These are phyloP conservation scores for Penicillium brasilianum DNA, from an alignment of 2,329 filamentous ascomycete genomes.

Conservation along the genomic window DNA sequence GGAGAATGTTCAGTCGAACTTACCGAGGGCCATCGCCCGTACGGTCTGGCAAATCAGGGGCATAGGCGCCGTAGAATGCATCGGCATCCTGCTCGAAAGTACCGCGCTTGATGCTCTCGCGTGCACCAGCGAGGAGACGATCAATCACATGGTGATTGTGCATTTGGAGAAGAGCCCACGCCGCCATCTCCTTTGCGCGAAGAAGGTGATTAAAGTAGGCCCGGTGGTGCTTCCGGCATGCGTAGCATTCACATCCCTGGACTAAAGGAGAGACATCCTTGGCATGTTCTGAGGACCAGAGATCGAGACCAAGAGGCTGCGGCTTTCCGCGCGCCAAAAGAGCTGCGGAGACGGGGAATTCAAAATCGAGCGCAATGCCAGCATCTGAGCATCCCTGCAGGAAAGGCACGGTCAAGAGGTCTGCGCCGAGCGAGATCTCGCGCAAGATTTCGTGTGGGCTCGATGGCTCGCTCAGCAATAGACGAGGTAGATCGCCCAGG, in stretches of 20 bases:
- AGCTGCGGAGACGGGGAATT: conserved; percentile 62
- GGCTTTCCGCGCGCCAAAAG: conserved; percentile 25
- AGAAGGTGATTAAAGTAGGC: conserved; percentile 90
- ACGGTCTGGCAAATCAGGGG: conserved; percentile 70
- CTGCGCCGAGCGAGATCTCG: conserved; percentile 76
- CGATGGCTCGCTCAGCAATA: conserved; percentile 72
- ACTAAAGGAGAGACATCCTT: conserved; percentile 67
- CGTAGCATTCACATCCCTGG: conserved; percentile 74
- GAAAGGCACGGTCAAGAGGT: conserved; percentile 79
- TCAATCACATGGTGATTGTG: conserved; percentile 82
- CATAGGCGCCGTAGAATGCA: conserved; percentile 71
- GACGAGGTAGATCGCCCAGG: conserved; percentile 68
- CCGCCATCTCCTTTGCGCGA: conserved; percentile 92
- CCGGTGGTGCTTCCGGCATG: conserved; percentile 80
- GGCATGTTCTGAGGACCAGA: conserved; percentile 71
- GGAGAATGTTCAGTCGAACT: conserved; percentile 16
- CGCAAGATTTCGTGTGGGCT: conserved; percentile 79
- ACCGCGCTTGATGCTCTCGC: conserved; percentile 64
- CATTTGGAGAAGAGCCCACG: conserved; percentile 88
- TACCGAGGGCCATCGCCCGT: conserved; percentile 77
- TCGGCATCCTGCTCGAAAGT: conserved; percentile 61
- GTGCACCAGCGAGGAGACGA: conserved; percentile 73
- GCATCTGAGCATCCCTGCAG: conserved; percentile 76
- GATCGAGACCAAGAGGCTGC: conserved; percentile 71
- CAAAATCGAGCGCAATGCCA: conserved; percentile 81